Evolutionary conservation across 1,284 basidiomycete species (phyloP), one percentile per base, ranked within the genome.

Genomic region (Testicularia cyperi): DNA sequence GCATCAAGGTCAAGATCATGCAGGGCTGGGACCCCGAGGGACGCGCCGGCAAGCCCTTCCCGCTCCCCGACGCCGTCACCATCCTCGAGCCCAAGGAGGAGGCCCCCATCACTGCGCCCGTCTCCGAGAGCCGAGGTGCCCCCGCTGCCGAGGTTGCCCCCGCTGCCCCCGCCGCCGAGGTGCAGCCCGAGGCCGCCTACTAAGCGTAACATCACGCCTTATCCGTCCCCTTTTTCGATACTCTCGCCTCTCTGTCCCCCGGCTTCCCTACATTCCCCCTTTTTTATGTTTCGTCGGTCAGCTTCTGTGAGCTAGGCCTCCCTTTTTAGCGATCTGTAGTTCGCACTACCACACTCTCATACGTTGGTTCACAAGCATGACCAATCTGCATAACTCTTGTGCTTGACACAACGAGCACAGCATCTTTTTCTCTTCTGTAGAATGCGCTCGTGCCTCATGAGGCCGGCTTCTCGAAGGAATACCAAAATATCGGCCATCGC

Each of bases 1-100:
- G 95, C 78, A 97, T 99, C 84, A 98, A 98, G 82, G 95, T 99
- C 78, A 99, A 98, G 83, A 98, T 99, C 81, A 97, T 98, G 94
- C 92, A 94, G 81, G 90, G 88, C 62, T 87, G 83, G 80, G 95
- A 98, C 80, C 90, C 92, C 53, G 65, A 69, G 44, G 84, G 84
- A 70, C 80, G 84, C 49, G 92, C 92, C 49, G 75, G 75, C 54
- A 94, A 92, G 77, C 83, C 84, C 79, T 92, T 92, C 80, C 91
- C 92, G 65, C 86, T 99, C 44, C 95, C 95, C 64, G 95, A 98
- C 80, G 87, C 87, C 65, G 92, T 99, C 77, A 86, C 86, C 75
- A 90, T 97, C 77, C 79, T 86, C 76, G 90, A 95, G 78, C 88
- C 88, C 78, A 83, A 83, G 80, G 79, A 81, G 74, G 82, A 83